Evolutionary conservation across 2,329 filamentous ascomycete species (phyloP).

Genomic region (Microdochium nivale): DNA sequence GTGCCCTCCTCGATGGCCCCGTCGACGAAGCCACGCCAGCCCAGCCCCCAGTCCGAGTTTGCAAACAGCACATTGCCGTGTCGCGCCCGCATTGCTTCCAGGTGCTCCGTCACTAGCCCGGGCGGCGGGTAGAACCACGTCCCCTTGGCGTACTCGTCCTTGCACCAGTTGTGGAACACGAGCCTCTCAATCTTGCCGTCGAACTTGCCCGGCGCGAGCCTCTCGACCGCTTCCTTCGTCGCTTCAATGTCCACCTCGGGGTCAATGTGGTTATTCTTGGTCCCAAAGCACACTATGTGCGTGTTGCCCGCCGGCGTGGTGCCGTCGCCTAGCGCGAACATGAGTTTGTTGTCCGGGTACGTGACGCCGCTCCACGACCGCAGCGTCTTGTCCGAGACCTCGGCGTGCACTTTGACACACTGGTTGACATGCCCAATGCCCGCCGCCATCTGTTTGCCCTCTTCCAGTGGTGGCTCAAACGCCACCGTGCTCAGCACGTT

Average conservation of each 20-base stretch:
- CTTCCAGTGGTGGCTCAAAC: constrained; percentile 21
- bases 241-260: not conserved
- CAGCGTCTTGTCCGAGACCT: constrained; percentile 21
- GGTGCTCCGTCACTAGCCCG: constrained; percentile 16
- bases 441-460: constrained; percentile 15
- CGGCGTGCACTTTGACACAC: constrained; percentile 26
- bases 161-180: constrained; percentile 40
- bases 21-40: constrained; percentile 14
- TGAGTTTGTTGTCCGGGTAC: constrained; percentile 25
- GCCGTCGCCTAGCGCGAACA: constrained; percentile 25
- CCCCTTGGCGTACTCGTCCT: constrained; percentile 36
- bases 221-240: not conserved
- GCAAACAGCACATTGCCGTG: constrained; percentile 12
- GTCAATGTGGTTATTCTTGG: constrained; percentile 1
- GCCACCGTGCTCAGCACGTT: constrained; percentile 20
- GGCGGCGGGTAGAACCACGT: constrained; percentile 32
- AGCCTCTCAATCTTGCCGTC: constrained; percentile 2
- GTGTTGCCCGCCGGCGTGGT: constrained; percentile 23
- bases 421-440: constrained; percentile 24
- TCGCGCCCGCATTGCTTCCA: not conserved
- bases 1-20: constrained; percentile 15
- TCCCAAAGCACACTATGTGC: constrained; percentile 16
- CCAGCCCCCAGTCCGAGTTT: constrained; percentile 12
- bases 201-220: not conserved
- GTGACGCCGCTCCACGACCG: constrained; percentile 26